A percentile compares a stretch with the other conserved stretches of the same genome.
Evolutionary conservation across 371 early-diverging fungal species (phyloP).

Genomic region (Mortierella sp.): DNA sequence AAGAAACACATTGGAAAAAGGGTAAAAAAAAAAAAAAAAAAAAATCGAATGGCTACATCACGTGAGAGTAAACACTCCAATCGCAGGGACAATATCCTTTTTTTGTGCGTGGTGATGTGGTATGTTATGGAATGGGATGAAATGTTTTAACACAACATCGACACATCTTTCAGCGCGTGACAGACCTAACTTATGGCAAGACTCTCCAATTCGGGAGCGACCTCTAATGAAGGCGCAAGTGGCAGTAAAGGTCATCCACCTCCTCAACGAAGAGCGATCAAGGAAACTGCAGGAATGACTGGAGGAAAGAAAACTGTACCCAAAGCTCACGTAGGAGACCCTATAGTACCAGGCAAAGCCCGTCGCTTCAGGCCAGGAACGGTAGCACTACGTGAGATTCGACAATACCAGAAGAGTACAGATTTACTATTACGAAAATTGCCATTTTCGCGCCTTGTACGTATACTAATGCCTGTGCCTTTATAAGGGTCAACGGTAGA

Average conservation of each 20-base stretch:
- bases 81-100: neutral
- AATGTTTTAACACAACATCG: slow-evolving; percentile 5
- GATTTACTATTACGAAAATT: slow-evolving; percentile 78
- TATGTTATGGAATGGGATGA: neutral
- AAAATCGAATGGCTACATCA: neutral
- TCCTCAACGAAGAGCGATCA: slow-evolving; percentile 14
- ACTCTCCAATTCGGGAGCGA: slow-evolving; percentile 2
- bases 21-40: slow-evolving; percentile 2
- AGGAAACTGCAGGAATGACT: slow-evolving; percentile 10
- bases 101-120: neutral
- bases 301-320: slow-evolving; percentile 11
- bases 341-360: slow-evolving; percentile 27
- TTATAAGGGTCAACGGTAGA: neutral
- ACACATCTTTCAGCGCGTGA: neutral
- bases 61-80: neutral
- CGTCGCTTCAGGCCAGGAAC: slow-evolving; percentile 76
- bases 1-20: slow-evolving; percentile 8
- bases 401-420: slow-evolving; percentile 80
- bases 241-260: slow-evolving; percentile 7
- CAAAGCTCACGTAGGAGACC: slow-evolving; percentile 25
- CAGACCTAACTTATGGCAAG: slow-evolving; percentile 4
- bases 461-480: slow-evolving; percentile 10
- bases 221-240: neutral
- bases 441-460: slow-evolving; percentile 84
- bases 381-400: slow-evolving; percentile 78